These are phyloP conservation scores for Trichoderma asperelloides DNA, from an alignment of 495 filamentous ascomycete species.

Conservation along the genomic window DNA sequence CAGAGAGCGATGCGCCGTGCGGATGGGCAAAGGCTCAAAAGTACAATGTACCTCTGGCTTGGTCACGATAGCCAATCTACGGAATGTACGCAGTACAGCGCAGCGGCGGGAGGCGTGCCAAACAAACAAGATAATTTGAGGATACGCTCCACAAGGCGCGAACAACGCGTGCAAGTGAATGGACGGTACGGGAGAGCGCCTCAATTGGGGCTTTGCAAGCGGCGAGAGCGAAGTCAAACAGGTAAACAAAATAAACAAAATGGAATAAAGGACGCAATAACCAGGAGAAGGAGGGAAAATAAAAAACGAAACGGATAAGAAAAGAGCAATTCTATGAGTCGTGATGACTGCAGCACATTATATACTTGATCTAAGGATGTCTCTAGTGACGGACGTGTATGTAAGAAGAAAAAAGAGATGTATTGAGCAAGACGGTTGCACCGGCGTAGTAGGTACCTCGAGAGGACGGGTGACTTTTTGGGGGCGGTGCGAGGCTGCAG, in stretches of 20 bases:
- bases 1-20: background rate
- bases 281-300: background rate
- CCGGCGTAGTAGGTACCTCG: no score
- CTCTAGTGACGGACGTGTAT: background rate
- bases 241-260: background rate
- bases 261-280: background rate
- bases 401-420: background rate
- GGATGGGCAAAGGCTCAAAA: background rate
- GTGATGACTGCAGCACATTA: background rate
- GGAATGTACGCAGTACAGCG: background rate
- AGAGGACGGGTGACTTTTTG: no score
- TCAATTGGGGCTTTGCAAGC: background rate
- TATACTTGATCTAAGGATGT: background rate
- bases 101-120: background rate
- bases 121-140: background rate
- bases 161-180: background rate
- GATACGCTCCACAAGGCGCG: constrained; percentile 6
- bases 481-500: no score
- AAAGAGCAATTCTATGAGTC: background rate
- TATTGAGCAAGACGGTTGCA: background rate
- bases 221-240: background rate
- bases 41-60: background rate
- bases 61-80: background rate
- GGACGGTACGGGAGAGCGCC: background rate
- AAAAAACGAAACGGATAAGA: background rate